A percentile compares a stretch with the other conserved stretches of the same genome.
Evolutionary conservation across 2,329 filamentous ascomycete species (phyloP).

Genomic region (Ceratocystis papillata): DNA sequence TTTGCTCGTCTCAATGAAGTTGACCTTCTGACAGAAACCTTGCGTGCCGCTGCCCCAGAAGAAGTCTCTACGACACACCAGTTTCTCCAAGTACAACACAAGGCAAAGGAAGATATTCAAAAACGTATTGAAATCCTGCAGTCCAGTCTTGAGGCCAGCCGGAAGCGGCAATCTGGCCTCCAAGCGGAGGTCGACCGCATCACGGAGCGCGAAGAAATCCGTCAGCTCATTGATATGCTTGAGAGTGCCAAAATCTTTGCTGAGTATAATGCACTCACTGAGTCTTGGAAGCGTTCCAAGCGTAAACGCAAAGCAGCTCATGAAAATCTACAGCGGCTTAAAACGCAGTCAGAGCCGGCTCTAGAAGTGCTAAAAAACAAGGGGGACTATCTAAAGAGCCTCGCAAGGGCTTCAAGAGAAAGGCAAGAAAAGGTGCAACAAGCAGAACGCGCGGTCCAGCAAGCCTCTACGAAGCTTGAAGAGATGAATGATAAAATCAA

Average conservation of each 20-base stretch:
- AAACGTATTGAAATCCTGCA: constrained; percentile 43
- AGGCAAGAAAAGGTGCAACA: neutral
- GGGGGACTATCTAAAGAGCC: constrained; percentile 1
- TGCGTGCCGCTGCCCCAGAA: constrained; percentile 73
- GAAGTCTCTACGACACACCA: constrained; percentile 73
- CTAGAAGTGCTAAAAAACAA: constrained; percentile 23
- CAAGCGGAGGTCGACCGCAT: constrained; percentile 75
- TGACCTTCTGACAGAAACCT: constrained; percentile 72
- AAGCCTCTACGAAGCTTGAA: neutral
- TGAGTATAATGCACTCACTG: constrained; percentile 46
- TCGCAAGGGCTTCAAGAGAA: neutral
- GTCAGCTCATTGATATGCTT: constrained; percentile 39
- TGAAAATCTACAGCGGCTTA: constrained; percentile 28
- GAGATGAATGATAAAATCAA: constrained; percentile 20
- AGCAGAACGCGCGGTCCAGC: constrained; percentile 10
- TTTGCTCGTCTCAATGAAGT: constrained; percentile 77
- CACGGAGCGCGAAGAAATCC: constrained; percentile 54
- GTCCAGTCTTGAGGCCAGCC: constrained; percentile 45
- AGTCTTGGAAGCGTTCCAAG: constrained; percentile 36
- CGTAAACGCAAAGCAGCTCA: constrained; percentile 31
- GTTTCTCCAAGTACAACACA: constrained; percentile 59
- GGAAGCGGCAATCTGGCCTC: constrained; percentile 61
- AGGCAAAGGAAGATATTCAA: constrained; percentile 42
- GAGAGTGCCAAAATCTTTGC: constrained; percentile 55
- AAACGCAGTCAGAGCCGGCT: constrained; percentile 20